Evolutionary conservation across 805 yeast species (phyloP).

Genomic region (Cyberlindnera samutprakarnensis): DNA sequence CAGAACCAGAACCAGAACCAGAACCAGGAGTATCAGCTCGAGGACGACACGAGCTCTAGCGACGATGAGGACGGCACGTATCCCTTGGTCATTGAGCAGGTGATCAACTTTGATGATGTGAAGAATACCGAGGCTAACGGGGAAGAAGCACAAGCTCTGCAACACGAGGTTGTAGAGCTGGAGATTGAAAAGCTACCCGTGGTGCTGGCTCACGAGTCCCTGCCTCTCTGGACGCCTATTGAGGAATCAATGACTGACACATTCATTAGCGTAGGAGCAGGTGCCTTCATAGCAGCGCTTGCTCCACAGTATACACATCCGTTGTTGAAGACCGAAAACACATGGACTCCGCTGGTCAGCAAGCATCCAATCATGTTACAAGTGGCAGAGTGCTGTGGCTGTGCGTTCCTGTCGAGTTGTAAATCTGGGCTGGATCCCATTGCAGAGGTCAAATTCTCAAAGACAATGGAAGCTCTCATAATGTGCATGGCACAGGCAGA

Average conservation of each 20-base stretch:
- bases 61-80: too few species aligned
- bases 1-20: too few species aligned
- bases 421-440: slow-evolving; percentile 20
- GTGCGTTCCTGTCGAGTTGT: slow-evolving; percentile 28
- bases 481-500: not conserved
- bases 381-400: slow-evolving; percentile 34
- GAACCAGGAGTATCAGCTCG: too few species aligned
- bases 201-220: not conserved
- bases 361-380: slow-evolving; percentile 25
- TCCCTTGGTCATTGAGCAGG: too few species aligned
- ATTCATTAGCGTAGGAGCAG: slow-evolving; percentile 24
- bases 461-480: slow-evolving; percentile 17
- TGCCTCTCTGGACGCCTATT: slow-evolving; percentile 4
- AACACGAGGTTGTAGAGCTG: too few species aligned
- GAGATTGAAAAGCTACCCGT: not conserved
- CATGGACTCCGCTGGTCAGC: slow-evolving; percentile 30
- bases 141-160: too few species aligned
- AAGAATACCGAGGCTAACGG: too few species aligned
- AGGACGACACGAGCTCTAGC: too few species aligned
- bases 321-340: slow-evolving; percentile 30
- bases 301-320: slow-evolving; percentile 37
- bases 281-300: slow-evolving; percentile 32
- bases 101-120: too few species aligned
- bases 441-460: slow-evolving; percentile 20
- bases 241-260: slow-evolving; percentile 3